Evolutionary conservation across 352 stramenopile genomes (phyloP), one percentile per base, ranked within the genome.

Genomic region (Phytopythium chamaehyphon): DNA sequence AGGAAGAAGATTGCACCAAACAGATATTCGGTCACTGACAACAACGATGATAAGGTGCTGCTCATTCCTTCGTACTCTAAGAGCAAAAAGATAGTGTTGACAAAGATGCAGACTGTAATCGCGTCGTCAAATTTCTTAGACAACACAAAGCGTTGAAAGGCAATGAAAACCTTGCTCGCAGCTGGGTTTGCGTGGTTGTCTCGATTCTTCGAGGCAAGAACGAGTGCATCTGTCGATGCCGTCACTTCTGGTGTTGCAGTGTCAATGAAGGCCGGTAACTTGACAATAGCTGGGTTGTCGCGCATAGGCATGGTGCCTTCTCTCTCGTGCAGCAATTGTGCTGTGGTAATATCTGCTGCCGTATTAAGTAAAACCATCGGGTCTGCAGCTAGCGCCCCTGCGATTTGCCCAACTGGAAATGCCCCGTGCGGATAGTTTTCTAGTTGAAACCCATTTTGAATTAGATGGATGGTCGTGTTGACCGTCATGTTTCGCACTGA

Each of bases 41-140:
- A 61, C 49, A 73, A 57, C 0, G 52, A 39, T 5, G 47, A 24
- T 7, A 89, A 40, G 22, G 65, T 59, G 2, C 44, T 19, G 15
- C 39, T 54, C 78, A 92, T 92, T 48, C 67, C 61, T 15, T 71
- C 76, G 28, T 85, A 90, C 56, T 92, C 78, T 10, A 86, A 54
- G 15, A 92, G 54, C 40, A 92, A 54, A 16, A 84, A 78, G 6
- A 77, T 24, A 19, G 78, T 90, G 50, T 92, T 92, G 36, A 76
- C 33, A 6, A 81, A 58, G 56, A 91, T 91, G 21, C 76, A 88
- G 7, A 61, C 49, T 0, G 78, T 91, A 43, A 91, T 71, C n/a
- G 66, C 65, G 51, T 90, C 76, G 40, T 88, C 81, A 33, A 88
- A 91, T 21, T 61, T 73, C 57, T 90, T 88, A 3, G 78, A 90